Conservation (phyloP, 2,329 filamentous ascomycete species). For the Fusarium armeniacum region DNA sequence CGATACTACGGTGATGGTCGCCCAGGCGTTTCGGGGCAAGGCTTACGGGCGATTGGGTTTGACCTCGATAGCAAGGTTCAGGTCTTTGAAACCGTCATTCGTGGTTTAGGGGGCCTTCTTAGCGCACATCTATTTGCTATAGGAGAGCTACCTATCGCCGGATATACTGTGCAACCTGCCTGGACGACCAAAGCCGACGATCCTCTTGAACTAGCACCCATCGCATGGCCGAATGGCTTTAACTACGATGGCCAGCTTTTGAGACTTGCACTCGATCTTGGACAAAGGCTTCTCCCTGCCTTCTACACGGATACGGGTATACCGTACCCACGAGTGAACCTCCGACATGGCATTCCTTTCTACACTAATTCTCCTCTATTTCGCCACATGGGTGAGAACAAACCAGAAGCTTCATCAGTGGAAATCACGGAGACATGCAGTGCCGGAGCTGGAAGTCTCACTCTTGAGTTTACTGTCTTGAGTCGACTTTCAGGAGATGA, state of each 20-base stretch:
- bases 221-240: constrained; percentile 82
- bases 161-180: constrained; percentile 72
- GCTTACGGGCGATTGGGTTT: constrained; percentile 82
- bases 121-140: constrained; percentile 95
- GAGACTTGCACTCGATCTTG: constrained; percentile 89
- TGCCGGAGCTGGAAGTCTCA: constrained; percentile 94
- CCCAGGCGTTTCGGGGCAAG: constrained; percentile 75
- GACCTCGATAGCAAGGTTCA: constrained; percentile 98
- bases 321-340: constrained; percentile 93
- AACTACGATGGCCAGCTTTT: constrained; percentile 91
- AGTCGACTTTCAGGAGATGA: constrained; percentile 88
- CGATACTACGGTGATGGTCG: constrained; percentile 89
- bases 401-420: constrained; percentile 53
- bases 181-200: constrained; percentile 52
- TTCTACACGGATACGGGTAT: constrained; percentile 93
- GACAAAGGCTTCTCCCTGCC: constrained; percentile 85
- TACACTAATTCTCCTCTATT: constrained; percentile 89
- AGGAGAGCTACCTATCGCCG: constrained; percentile 87
- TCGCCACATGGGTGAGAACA: constrained; percentile 58
- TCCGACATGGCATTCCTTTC: constrained; percentile 91
- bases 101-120: constrained; percentile 89
- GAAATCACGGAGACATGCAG: constrained; percentile 98
- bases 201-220: constrained; percentile 65
- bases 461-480: constrained; percentile 92
- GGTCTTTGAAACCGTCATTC: constrained; percentile 97